These are phyloP conservation scores for Fagus sylvatica DNA, from an alignment of 306 rosid genomes.

Conservation along the genomic window DNA sequence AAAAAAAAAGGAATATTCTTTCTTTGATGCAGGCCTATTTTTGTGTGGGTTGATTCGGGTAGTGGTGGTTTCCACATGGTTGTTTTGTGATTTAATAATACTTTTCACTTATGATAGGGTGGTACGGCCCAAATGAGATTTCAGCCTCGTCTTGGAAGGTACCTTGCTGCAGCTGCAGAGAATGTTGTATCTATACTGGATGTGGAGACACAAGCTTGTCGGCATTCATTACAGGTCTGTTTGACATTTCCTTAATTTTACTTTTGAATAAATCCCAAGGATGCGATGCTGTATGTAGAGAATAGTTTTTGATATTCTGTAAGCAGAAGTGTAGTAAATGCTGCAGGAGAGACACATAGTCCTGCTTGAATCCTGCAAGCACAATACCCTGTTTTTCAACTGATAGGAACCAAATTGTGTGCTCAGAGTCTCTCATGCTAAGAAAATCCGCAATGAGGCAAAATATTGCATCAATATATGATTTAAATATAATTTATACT, in stretches of 20 bases:
- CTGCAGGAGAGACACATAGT: background rate
- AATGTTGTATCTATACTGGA: slow-evolving; percentile 88
- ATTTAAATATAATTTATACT: background rate
- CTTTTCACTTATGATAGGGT: slow-evolving; percentile 53
- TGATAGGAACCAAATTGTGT: background rate
- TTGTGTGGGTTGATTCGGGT: slow-evolving; percentile 6
- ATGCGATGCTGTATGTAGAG: background rate
- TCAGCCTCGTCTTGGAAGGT: slow-evolving; percentile 87
- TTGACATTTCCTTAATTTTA: background rate
- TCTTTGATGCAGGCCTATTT: background rate
- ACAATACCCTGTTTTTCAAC: background rate
- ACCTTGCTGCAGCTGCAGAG: slow-evolving; percentile 88
- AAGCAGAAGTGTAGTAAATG: background rate
- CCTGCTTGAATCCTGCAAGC: background rate
- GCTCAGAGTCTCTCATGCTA: background rate
- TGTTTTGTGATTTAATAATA: slow-evolving; percentile 14
- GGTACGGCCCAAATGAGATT: slow-evolving; percentile 86
- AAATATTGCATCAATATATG: background rate
- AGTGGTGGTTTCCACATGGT: slow-evolving; percentile 5
- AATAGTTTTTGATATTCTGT: background rate
- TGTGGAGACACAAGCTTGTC: slow-evolving; percentile 73
- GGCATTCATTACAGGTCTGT: slow-evolving; percentile 77
- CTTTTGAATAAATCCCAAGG: background rate
- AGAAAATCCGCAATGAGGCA: background rate
- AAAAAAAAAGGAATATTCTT: background rate